A percentile compares a stretch with the other conserved stretches of the same genome.
Evolutionary conservation across 345 rosid genomes (phyloP).

Genomic region (Clarkia xantiana): DNA sequence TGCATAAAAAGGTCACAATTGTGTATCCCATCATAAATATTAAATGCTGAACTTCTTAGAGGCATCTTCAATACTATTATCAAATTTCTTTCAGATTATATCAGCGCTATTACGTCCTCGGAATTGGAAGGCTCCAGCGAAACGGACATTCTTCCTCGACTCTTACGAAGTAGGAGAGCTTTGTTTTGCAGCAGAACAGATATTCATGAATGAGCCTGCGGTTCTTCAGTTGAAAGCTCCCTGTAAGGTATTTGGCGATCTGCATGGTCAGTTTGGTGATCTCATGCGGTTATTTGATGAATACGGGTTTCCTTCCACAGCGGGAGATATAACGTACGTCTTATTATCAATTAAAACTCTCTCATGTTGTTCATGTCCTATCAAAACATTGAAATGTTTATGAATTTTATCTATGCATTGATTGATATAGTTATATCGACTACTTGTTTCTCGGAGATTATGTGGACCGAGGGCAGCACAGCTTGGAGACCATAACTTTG

Average conservation of each 20-base stretch:
- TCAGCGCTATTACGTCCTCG: conserved; percentile 49
- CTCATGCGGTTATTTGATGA: conserved; percentile 87
- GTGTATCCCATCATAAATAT: too few species aligned
- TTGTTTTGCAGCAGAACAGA: conserved; percentile 63
- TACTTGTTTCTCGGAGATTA: conserved; percentile 94
- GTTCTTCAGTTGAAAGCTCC: conserved; percentile 74
- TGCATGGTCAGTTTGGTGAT: conserved; percentile 92
- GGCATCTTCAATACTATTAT: too few species aligned
- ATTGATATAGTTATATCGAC: conserved; percentile 64
- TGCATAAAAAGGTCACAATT: conserved; percentile 64
- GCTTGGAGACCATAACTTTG: conserved; percentile 88
- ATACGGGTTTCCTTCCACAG: conserved; percentile 79
- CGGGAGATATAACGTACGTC: conserved; percentile 85
- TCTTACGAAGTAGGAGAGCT: conserved; percentile 83
- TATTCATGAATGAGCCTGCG: conserved; percentile 63
- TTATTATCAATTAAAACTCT: neutral
- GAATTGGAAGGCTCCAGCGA: conserved; percentile 85
- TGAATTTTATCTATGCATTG: conserved; percentile 6
- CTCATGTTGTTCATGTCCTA: neutral
- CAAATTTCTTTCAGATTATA: conserved; percentile 11
- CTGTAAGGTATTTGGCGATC: conserved; percentile 76
- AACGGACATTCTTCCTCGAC: conserved; percentile 70
- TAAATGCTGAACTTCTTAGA: too few species aligned
- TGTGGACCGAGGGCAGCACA: conserved; percentile 95
- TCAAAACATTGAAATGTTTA: neutral